These are phyloP conservation scores for Exophiala calicioides DNA, from an alignment of 2,329 filamentous ascomycete species.

Conservation along the genomic window DNA sequence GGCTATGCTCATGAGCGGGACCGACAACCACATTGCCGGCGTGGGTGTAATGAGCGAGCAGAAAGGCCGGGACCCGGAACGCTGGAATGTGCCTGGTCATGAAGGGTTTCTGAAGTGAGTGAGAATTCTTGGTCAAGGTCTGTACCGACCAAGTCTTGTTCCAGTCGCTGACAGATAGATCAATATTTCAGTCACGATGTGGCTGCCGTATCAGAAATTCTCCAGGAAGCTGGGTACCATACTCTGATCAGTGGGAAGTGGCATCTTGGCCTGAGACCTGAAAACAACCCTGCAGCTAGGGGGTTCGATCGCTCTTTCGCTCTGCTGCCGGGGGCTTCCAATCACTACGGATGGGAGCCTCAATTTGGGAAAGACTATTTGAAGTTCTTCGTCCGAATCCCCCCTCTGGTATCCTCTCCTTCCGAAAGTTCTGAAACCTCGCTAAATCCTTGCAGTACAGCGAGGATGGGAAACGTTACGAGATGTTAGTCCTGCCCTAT, in stretches of 20 bases:
- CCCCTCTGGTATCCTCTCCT: too few relatives aligned
- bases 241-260: conserved; percentile 41
- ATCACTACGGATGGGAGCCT: conserved; percentile 40
- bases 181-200: not conserved
- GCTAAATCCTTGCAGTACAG: too few relatives aligned
- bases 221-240: conserved; percentile 38
- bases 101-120: conserved; percentile 41
- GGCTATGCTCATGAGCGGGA: conserved; percentile 67
- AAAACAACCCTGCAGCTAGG: conserved; percentile 30
- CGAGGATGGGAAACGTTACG: conserved; percentile 15
- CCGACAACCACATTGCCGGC: conserved; percentile 38
- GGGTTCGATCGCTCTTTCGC: conserved; percentile 35
- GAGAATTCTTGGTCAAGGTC: too few relatives aligned
- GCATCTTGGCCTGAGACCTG: conserved; percentile 36
- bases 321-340: conserved; percentile 34
- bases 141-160: too few relatives aligned
- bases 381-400: not conserved
- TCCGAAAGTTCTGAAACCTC: too few relatives aligned
- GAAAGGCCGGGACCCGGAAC: conserved; percentile 37
- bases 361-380: conserved; percentile 37
- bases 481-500: conserved; percentile 1
- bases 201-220: conserved; percentile 37
- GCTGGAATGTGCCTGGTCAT: conserved; percentile 34
- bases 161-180: too few relatives aligned
- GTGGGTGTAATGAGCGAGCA: conserved; percentile 35